These are phyloP conservation scores for Roridomyces roridus DNA, from an alignment of 768 basidiomycete genomes.

Conservation along the genomic window DNA sequence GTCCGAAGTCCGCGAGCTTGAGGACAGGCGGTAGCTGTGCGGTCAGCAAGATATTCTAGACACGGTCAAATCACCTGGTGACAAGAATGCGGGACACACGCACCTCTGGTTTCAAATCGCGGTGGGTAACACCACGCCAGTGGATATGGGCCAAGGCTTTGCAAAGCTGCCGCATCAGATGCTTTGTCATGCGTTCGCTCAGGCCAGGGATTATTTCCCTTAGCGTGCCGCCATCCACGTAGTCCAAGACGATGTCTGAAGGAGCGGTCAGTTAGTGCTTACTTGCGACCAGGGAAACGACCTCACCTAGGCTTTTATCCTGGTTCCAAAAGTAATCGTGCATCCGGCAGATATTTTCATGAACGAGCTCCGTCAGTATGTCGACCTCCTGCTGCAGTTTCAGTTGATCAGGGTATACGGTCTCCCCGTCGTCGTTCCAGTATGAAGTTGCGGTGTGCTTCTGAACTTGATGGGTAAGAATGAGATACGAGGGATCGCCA, in stretches of 20 bases:
- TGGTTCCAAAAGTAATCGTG: constrained; percentile 79
- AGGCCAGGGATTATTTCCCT: constrained; percentile 51
- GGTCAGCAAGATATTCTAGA: constrained; percentile 83
- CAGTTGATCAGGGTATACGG: neutral
- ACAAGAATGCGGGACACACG: constrained; percentile 22
- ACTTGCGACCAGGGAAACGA: constrained; percentile 11
- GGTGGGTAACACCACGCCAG: constrained; percentile 79
- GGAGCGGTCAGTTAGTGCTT: constrained; percentile 15
- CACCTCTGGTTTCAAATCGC: constrained; percentile 92
- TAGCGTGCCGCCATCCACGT: constrained; percentile 88
- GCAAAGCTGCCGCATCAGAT: constrained; percentile 84
- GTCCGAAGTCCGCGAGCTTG: constrained; percentile 97
- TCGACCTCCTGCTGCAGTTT: constrained; percentile 47
- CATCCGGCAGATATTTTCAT: constrained; percentile 83
- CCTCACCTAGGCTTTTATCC: constrained; percentile 62
- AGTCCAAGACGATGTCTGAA: constrained; percentile 82
- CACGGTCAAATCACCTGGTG: neutral
- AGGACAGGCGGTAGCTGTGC: constrained; percentile 66
- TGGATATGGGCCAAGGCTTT: constrained; percentile 80
- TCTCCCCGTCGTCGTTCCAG: neutral
- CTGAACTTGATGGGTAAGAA: constrained; percentile 47
- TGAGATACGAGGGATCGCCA: neutral
- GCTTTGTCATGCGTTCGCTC: constrained; percentile 59
- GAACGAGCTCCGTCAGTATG: constrained; percentile 78
- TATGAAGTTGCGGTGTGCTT: neutral